phyloP scores from a whole-genome alignment of 768 basidiomycete species.

The Holtermanniella nyarrowii region DNA sequence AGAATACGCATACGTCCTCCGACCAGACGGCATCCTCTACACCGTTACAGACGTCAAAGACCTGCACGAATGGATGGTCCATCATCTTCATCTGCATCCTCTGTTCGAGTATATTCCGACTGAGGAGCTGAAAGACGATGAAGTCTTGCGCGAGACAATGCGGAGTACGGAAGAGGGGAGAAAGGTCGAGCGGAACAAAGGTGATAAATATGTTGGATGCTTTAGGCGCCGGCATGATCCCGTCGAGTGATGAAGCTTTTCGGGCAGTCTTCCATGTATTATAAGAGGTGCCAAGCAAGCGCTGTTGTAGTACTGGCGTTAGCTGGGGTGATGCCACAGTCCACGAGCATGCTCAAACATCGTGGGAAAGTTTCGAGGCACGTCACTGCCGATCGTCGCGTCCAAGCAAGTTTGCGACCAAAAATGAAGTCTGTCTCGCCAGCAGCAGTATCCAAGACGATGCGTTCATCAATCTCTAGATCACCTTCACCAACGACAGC shows the following conservation, averaged over 20 bases:
- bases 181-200: conserved; percentile 85
- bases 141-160: conserved; percentile 47
- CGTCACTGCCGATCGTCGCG: too few relatives aligned
- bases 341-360: background rate
- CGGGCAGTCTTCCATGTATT: too few relatives aligned
- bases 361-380: too few relatives aligned
- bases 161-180: conserved; percentile 88
- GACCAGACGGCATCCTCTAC: conserved; percentile 89
- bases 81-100: conserved; percentile 77
- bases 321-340: too few relatives aligned
- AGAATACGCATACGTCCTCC: conserved; percentile 89
- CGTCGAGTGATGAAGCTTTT: conserved; percentile 1
- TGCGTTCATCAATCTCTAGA: background rate
- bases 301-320: too few relatives aligned
- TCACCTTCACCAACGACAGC: background rate
- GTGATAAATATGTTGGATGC: conserved; percentile 85
- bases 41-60: conserved; percentile 96
- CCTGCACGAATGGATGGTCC: conserved; percentile 88
- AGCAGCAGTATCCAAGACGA: too few relatives aligned
- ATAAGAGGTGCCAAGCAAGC: too few relatives aligned
- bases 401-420: too few relatives aligned
- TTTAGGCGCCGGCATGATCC: conserved; percentile 56
- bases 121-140: conserved; percentile 48
- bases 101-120: conserved; percentile 73
- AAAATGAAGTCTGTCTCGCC: too few relatives aligned